phyloP scores from a whole-genome alignment of 2,329 filamentous ascomycete genomes.

The Laburnicola sp. region DNA sequence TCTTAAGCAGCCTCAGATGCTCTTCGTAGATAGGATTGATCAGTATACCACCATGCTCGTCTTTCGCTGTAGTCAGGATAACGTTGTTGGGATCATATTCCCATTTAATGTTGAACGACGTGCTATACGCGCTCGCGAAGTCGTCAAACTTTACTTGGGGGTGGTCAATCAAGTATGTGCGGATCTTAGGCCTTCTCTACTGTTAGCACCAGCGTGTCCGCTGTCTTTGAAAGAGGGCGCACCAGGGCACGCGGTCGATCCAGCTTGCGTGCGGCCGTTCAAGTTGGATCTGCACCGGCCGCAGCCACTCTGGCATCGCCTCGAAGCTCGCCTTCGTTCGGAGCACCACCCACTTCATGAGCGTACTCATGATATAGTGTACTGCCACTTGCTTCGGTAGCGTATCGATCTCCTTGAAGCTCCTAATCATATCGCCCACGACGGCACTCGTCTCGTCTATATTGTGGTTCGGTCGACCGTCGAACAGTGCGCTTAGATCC shows the following conservation, averaged over 20 bases:
- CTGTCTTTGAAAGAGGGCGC: neutral
- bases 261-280: constrained; percentile 23
- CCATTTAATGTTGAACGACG: constrained; percentile 25
- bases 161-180: constrained; percentile 25
- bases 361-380: constrained; percentile 28
- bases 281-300: constrained; percentile 23
- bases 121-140: constrained; percentile 25
- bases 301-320: constrained; percentile 29
- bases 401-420: constrained; percentile 24
- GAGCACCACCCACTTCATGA: constrained; percentile 30
- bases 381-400: constrained; percentile 29
- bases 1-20: constrained; percentile 27
- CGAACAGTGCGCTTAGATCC: constrained; percentile 21
- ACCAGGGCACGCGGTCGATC: constrained; percentile 31
- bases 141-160: constrained; percentile 27
- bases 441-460: constrained; percentile 19
- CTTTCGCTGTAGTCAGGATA: constrained; percentile 15
- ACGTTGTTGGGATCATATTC: constrained; percentile 26
- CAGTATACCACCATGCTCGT: constrained; percentile 15
- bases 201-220: neutral
- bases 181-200: constrained; percentile 20
- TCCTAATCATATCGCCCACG: constrained; percentile 20
- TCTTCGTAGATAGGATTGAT: constrained; percentile 33
- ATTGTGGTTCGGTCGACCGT: constrained; percentile 21
- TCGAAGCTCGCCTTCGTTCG: constrained; percentile 22